Evolutionary conservation across 1,139 yeast species (phyloP), one percentile per base, ranked within the genome.

Genomic region (Entelexis sorbosivorans): DNA sequence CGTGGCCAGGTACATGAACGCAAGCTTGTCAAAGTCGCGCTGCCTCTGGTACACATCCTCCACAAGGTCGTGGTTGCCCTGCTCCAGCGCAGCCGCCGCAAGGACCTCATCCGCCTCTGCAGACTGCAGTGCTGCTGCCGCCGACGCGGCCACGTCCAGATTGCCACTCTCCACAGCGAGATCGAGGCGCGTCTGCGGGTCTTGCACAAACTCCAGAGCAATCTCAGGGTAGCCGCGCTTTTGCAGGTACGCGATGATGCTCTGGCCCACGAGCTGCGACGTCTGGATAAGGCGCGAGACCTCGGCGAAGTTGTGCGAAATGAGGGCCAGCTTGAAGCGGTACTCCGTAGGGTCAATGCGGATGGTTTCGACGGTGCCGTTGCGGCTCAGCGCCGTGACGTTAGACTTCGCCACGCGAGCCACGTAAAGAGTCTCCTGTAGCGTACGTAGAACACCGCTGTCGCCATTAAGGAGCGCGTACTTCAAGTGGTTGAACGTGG

Each of bases 141-240:
- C 95, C 56, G 77, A 82, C 49, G 85, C 73, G n/a, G 98, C 98
- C 59, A 85, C 85, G 28, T 74, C 76, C 59, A 93, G 73, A 66
- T 91, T 86, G 59, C 95, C 91, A 64, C 95, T 86, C 70, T 91
- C 96, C 58, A 91, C 74, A 29, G 98, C 97, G 62, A 93, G 75
- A 61, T 91, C 98, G 64, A 93, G 91, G 69, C 96, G 79, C 33
- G 96, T 87, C 66, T 89, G 96, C 7, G 97, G 85, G 66, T 93
- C 98, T 69, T 87, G 83, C 54, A 93, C 98, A 66, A 93, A 93
- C 66, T 91, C 97, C 56, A 93, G 75, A 2, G 99, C 98, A 63
- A 79, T 73, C 58, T 68, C 70, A 17, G 98, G 97, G 67, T 83
- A 91, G 2, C 98, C 99, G 65, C 87, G 81, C 73, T 89, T 83